Percentiles rank a stretch among this genome's conserved stretches.
phyloP scores from a whole-genome alignment of 2,329 filamentous ascomycete genomes.

The Colletotrichum orbiculare region DNA sequence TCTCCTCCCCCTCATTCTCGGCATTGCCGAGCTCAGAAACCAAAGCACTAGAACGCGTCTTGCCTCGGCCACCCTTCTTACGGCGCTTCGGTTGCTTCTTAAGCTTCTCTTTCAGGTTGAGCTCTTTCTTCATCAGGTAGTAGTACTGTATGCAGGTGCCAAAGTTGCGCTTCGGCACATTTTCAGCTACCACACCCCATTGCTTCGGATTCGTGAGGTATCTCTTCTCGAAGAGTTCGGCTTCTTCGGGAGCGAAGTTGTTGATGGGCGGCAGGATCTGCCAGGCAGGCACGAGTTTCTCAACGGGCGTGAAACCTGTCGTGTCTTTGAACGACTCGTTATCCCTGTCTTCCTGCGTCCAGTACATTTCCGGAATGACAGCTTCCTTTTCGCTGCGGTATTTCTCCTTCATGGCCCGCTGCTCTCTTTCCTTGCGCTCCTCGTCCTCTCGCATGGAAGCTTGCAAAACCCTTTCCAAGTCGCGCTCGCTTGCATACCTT shows the following conservation, averaged over 20 bases:
- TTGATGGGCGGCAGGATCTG: constrained; percentile 78
- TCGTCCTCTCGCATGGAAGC: constrained; percentile 78
- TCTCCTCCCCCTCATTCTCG: constrained; percentile 67
- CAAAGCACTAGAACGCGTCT: constrained; percentile 71
- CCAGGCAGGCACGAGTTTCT: constrained; percentile 76
- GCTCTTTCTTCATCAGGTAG: constrained; percentile 81
- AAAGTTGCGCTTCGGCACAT: constrained; percentile 75
- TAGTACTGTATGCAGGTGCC: constrained; percentile 88
- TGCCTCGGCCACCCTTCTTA: constrained; percentile 57
- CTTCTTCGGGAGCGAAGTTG: constrained; percentile 80
- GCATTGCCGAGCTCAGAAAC: constrained; percentile 74
- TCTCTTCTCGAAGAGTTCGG: constrained; percentile 76
- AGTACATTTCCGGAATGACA: constrained; percentile 76
- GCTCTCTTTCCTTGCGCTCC: constrained; percentile 75
- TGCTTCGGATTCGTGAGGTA: constrained; percentile 84
- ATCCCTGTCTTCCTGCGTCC: constrained; percentile 68
- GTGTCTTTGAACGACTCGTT: constrained; percentile 72
- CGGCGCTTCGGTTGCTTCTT: constrained; percentile 71
- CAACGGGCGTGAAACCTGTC: constrained; percentile 72
- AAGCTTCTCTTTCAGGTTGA: constrained; percentile 81
- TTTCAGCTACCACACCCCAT: constrained; percentile 81
- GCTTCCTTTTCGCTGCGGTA: constrained; percentile 83
- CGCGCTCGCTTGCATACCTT: constrained; percentile 77
- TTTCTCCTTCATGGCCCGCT: constrained; percentile 72
- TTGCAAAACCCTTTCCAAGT: constrained; percentile 77